phyloP scores from a whole-genome alignment of 139 green algal species.

The Microglena sp. region DNA sequence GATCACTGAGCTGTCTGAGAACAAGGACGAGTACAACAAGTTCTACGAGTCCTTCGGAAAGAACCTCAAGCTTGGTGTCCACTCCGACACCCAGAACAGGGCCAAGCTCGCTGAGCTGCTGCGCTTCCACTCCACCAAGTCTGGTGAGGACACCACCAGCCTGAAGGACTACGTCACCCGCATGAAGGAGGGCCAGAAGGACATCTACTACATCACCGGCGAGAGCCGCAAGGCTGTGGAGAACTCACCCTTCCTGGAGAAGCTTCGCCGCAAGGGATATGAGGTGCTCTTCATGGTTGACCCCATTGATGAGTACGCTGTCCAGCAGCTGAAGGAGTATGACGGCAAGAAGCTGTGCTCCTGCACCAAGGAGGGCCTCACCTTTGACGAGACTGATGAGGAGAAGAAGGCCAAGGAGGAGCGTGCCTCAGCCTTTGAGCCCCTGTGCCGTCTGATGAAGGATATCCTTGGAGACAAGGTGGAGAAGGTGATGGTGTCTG shows the following conservation, averaged over 20 bases:
- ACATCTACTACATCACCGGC: constrained; percentile 99
- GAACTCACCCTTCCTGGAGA: constrained; percentile 98
- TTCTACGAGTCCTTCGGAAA: constrained; percentile 99
- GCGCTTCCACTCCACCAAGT: constrained; percentile 91
- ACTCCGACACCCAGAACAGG: constrained; percentile 92
- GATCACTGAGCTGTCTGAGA: constrained; percentile 95
- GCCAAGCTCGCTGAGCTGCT: constrained; percentile 95
- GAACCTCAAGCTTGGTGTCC: constrained; percentile 99
- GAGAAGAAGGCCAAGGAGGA: constrained; percentile 91
- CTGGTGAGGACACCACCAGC: constrained; percentile 91
- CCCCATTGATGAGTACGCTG: constrained; percentile 99
- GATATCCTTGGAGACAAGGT: constrained; percentile 98
- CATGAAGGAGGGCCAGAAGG: constrained; percentile 97
- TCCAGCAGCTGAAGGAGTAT: constrained; percentile 96
- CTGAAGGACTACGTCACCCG: constrained; percentile 99
- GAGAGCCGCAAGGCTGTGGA: constrained; percentile 94
- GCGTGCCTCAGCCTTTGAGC: constrained; percentile 77
- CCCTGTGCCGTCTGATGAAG: constrained; percentile 82
- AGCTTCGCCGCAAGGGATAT: constrained; percentile 88
- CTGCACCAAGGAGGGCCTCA: constrained; percentile 94
- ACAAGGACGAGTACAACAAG: constrained; percentile 99
- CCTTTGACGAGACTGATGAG: constrained; percentile 75
- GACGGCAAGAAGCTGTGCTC: constrained; percentile 96
- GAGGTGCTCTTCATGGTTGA: constrained; percentile 99
- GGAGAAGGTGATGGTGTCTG: constrained; percentile 81